These are phyloP conservation scores for Dittrichia graveolens DNA, from an alignment of 129 eudicot genomes.

Conservation along the genomic window DNA sequence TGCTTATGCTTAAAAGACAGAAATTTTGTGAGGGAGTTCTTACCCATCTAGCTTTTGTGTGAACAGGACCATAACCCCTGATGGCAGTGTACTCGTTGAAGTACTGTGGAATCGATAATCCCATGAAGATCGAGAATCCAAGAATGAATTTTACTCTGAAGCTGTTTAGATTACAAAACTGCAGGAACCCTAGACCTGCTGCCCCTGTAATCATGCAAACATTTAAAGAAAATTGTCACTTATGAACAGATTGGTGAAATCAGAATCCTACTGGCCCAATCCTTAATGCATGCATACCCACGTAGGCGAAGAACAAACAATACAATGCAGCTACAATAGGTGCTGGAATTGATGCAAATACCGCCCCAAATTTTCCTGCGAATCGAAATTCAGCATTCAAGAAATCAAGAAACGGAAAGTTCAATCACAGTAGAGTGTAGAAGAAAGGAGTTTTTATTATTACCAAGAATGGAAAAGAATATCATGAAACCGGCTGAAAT, in stretches of 20 bases:
- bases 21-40: constrained; percentile 11
- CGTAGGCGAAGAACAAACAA: constrained; percentile 88
- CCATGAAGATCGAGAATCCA: constrained; percentile 91
- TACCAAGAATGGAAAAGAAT: constrained; percentile 92
- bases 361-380: constrained; percentile 93
- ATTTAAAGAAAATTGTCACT: background rate
- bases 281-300: constrained; percentile 53
- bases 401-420: background rate
- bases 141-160: constrained; percentile 87
- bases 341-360: constrained; percentile 93
- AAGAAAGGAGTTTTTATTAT: constrained; percentile 19
- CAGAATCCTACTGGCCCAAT: background rate
- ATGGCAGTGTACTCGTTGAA: constrained; percentile 78
- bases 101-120: constrained; percentile 89
- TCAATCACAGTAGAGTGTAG: background rate
- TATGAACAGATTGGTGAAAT: background rate
- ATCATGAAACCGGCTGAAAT: constrained; percentile 98
- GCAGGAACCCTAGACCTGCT: constrained; percentile 85
- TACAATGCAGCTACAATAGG: constrained; percentile 91
- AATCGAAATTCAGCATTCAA: background rate
- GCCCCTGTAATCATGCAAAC: constrained; percentile 52
- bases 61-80: constrained; percentile 76
- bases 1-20: too few relatives aligned
- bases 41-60: constrained; percentile 94
- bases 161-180: constrained; percentile 91